Conservation (phyloP, 2,329 filamentous ascomycete species). For the Colletotrichum caudatum region DNA sequence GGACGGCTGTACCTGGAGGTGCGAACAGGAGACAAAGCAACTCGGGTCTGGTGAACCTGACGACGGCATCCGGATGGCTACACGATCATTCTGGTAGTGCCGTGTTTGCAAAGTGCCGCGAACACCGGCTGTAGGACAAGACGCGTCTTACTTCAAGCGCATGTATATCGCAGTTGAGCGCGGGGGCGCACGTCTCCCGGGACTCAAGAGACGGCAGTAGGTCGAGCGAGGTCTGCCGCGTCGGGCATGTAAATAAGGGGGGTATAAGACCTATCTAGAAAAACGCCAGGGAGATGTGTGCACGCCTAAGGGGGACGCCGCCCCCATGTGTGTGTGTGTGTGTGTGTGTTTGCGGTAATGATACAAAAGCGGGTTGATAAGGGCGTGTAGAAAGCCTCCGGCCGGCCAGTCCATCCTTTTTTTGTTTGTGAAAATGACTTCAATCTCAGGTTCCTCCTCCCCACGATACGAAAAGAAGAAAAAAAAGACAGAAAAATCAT, state of each 20-base stretch:
- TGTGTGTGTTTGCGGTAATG: neutral
- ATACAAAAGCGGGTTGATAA: constrained; percentile 20
- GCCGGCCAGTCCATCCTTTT: neutral
- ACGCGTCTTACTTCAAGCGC: too few species aligned
- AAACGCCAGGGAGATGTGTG: constrained; percentile 26
- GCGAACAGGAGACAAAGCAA: too few species aligned
- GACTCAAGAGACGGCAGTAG: neutral
- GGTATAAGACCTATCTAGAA: constrained; percentile 38
- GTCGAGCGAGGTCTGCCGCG: neutral
- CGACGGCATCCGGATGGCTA: too few species aligned
- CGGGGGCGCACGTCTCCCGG: too few species aligned
- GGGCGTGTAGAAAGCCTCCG: neutral
- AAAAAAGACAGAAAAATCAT: neutral
- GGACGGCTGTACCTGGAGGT: too few species aligned
- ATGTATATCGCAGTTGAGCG: too few species aligned
- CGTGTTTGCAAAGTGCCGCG: too few species aligned
- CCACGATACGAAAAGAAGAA: neutral
- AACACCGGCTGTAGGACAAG: too few species aligned
- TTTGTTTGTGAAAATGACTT: neutral
- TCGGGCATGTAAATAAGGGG: constrained; percentile 20
- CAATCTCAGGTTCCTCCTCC: too few species aligned
- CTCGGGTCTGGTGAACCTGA: too few species aligned
- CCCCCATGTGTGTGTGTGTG: neutral
- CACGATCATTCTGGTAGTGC: too few species aligned
- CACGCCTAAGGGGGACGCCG: constrained; percentile 21